Conservation (phyloP, 306 rosid species). For the Senna tora region DNA sequence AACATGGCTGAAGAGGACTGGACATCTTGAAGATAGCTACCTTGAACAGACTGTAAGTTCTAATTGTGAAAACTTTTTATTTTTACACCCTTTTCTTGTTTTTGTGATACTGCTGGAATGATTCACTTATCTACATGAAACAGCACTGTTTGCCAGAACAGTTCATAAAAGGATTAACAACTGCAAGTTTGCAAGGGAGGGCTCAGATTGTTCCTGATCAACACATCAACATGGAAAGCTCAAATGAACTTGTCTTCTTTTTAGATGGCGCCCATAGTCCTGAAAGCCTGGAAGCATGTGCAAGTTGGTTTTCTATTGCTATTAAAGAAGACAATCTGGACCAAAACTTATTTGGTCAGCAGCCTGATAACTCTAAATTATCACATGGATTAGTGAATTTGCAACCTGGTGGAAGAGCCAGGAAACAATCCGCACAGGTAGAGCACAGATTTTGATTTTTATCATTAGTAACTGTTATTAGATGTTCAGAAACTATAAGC, state of each 20-base stretch:
- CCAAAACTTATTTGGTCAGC: slow-evolving; percentile 45
- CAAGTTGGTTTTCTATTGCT: slow-evolving; percentile 81
- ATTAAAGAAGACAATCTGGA: slow-evolving; percentile 54
- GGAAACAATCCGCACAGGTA: slow-evolving; percentile 70
- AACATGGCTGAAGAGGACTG: slow-evolving; percentile 83
- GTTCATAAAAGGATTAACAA: slow-evolving; percentile 73
- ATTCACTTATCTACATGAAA: slow-evolving; percentile 42
- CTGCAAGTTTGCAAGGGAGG: slow-evolving; percentile 89
- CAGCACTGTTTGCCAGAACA: slow-evolving; percentile 77
- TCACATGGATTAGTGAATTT: slow-evolving; percentile 49
- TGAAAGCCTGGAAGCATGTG: slow-evolving; percentile 90
- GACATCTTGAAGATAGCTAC: slow-evolving; percentile 52
- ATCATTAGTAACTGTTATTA: slow-evolving; percentile 24
- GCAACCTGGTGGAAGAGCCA: slow-evolving; percentile 39
- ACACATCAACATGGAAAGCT: slow-evolving; percentile 46
- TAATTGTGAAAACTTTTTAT: slow-evolving; percentile 32
- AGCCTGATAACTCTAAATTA: slow-evolving; percentile 43
- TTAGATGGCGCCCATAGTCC: slow-evolving; percentile 99
- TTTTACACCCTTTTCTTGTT: slow-evolving; percentile 19
- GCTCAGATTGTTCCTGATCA: slow-evolving; percentile 85
- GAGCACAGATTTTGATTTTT: slow-evolving; percentile 36
- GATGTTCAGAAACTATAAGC: slow-evolving; percentile 27
- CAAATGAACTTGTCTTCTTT: slow-evolving; percentile 73
- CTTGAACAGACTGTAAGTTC: slow-evolving; percentile 66
- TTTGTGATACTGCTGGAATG: slow-evolving; percentile 32